phyloP scores from a whole-genome alignment of 2,329 filamentous ascomycete species.

The Erysiphe pulchra region DNA sequence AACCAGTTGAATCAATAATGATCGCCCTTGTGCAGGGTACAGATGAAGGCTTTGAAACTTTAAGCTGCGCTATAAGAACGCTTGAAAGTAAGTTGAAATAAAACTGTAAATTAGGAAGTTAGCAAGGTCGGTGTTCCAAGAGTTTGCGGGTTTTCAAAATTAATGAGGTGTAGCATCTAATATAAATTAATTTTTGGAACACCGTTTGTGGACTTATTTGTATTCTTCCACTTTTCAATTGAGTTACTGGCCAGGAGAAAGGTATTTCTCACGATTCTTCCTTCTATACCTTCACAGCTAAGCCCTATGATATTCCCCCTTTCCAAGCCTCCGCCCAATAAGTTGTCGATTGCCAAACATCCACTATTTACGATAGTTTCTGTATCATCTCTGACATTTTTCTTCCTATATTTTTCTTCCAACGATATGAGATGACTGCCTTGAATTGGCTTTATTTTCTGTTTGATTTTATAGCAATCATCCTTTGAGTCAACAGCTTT shows the following conservation, averaged over 20 bases:
- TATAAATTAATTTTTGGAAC: no score
- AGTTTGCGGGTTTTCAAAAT: not conserved
- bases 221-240: no score
- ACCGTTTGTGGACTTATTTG: no score
- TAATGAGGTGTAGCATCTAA: not conserved
- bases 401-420: no score
- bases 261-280: conserved; percentile 9
- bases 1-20: conserved; percentile 12
- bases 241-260: not conserved
- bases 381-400: not conserved
- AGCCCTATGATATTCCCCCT: conserved; percentile 9
- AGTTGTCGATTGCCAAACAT: conserved; percentile 8
- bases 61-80: conserved; percentile 4
- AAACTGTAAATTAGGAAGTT: conserved; percentile 4
- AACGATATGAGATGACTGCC: no score
- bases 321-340: conserved; percentile 7
- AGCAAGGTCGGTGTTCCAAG: not conserved
- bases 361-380: conserved; percentile 4
- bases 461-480: no score
- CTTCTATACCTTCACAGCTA: conserved; percentile 9
- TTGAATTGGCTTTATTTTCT: no score
- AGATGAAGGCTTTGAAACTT: not conserved
- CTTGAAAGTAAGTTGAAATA: conserved; percentile 10
- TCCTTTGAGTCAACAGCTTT: no score
- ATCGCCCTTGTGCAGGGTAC: conserved; percentile 3